A percentile compares a stretch with the other conserved stretches of the same genome.
phyloP scores from a whole-genome alignment of 2,329 filamentous ascomycete genomes.

The Fusarium chaquense region DNA sequence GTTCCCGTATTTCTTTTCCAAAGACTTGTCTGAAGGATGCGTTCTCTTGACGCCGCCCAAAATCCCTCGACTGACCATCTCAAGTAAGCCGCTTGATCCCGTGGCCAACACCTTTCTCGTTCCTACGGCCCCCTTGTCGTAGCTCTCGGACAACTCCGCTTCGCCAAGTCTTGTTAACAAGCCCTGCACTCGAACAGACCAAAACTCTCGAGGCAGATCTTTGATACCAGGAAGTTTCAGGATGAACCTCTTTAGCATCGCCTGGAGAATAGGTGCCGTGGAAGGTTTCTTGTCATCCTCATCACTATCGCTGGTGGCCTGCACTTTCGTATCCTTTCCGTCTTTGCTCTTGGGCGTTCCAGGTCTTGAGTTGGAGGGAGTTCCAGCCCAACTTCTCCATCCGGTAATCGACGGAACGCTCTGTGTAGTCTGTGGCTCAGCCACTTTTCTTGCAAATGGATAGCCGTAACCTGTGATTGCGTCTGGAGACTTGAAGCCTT shows the following conservation, averaged over 20 bases:
- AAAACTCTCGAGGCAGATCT: constrained; percentile 73
- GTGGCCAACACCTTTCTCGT: constrained; percentile 81
- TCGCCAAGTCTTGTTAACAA: constrained; percentile 72
- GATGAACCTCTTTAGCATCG: constrained; percentile 73
- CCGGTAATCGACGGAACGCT: constrained; percentile 23
- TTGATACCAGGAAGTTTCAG: constrained; percentile 74
- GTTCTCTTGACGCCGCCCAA: constrained; percentile 64
- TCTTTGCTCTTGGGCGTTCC: constrained; percentile 46
- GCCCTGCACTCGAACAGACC: constrained; percentile 70
- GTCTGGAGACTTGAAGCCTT: constrained; percentile 74
- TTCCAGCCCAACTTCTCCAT: constrained; percentile 40
- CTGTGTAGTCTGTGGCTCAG: constrained; percentile 26
- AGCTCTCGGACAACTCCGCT: constrained; percentile 81
- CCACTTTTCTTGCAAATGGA: constrained; percentile 65
- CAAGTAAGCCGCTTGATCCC: constrained; percentile 75
- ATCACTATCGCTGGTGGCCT: constrained; percentile 27
- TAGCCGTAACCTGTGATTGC: constrained; percentile 76
- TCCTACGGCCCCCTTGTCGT: constrained; percentile 81
- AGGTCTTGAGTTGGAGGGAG: constrained; percentile 43
- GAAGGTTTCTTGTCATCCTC: constrained; percentile 51
- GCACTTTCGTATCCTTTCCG: constrained; percentile 21
- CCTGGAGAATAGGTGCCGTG: constrained; percentile 75
- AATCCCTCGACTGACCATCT: constrained; percentile 74
- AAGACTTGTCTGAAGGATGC: constrained; percentile 8
- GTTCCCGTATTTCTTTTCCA: background rate